phyloP scores from a whole-genome alignment of 2,329 filamentous ascomycete genomes.

The Chaetoscypha palmicola region DNA sequence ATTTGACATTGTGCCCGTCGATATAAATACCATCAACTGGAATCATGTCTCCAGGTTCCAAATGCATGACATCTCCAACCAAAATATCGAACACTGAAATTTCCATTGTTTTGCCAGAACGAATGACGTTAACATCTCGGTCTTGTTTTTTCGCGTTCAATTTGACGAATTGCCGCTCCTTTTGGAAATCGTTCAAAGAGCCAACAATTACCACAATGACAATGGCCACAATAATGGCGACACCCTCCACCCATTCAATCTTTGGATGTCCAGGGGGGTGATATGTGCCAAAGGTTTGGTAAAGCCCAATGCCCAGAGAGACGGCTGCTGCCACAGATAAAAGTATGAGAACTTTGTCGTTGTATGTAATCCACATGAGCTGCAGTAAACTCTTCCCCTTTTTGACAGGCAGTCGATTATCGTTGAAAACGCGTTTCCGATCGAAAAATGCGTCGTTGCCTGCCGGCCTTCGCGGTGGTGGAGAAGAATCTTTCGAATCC shows the following conservation, averaged over 20 bases:
- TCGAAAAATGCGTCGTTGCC: conserved; percentile 42
- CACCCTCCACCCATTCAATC: conserved; percentile 76
- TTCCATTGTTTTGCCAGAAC: conserved; percentile 65
- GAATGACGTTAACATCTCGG: conserved; percentile 64
- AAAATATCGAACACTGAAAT: conserved; percentile 65
- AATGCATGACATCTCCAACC: conserved; percentile 65
- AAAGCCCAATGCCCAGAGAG: conserved; percentile 67
- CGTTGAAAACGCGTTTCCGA: conserved; percentile 62
- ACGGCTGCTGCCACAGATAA: conserved; percentile 65
- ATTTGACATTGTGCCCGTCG: conserved; percentile 57
- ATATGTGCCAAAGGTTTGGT: conserved; percentile 58
- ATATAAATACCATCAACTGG: conserved; percentile 68
- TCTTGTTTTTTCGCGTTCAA: conserved; percentile 76
- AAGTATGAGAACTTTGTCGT: conserved; percentile 71
- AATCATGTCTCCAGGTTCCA: conserved; percentile 67
- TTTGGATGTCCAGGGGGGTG: conserved; percentile 39
- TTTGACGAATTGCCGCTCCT: conserved; percentile 73
- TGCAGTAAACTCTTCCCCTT: conserved; percentile 64
- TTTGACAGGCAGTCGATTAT: conserved; percentile 60
- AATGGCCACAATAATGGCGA: conserved; percentile 72
- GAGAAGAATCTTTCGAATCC: conserved; percentile 15
- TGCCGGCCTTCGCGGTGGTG: conserved; percentile 3
- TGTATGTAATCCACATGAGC: conserved; percentile 73
- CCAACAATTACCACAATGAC: conserved; percentile 69
- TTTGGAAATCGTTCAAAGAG: conserved; percentile 76